Base-by-base conservation (phyloP, 352 stramenopile genomes). In the Globisporangium middletonii region DNA sequence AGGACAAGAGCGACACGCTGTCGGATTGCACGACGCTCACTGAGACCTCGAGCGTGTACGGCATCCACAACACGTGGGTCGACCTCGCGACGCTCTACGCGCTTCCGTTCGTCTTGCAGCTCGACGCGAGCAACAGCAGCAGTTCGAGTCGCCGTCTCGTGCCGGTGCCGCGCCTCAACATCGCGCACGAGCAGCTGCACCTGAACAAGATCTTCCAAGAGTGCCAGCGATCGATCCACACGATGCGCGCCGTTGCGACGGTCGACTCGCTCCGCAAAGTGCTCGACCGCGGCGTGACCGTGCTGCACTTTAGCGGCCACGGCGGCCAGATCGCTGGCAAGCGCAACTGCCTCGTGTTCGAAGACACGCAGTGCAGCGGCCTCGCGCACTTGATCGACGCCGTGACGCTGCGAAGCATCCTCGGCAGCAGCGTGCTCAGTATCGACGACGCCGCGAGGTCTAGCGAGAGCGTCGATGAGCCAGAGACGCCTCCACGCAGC, bases 241-340 rank as follows among this genome's bases (percentile, higher is more conserved):
- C 83, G 23, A 88, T 88, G 77, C 78, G 77, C 35, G 68, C 75
- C 0, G 78, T 88, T 26, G 82, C 82, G 47, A 90, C 79, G 1
- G 74, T 90, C 23, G 83, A 92, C 38, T 72, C 79, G 15, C 60
- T 92, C 26, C 78, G 83, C 41, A 86, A 87, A 60, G 83, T 88
- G 18, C 65, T 92, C n/a, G 79, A 92, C 50, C 78, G 83, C 8
- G 77, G 82, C 1, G 79, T 88, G 8, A 88, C 80, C 0, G 79
- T 87, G 60, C 60, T 92, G 30, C 83, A 92, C 55, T 92, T 92
- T 43, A 92, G 83, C 57, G 83, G 79, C 12, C 83, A 92, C 35
- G 80, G 83, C 30, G 82, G 82, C 0, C 73, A 75, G 18, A 70
- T 90, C 53, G 69, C 74, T n/a, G 82, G 76, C n/a, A 70, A 77